Percentiles rank a stretch among this genome's conserved stretches.
These are phyloP conservation scores for Papiliotrema flavescens DNA, from an alignment of 1,284 basidiomycete species.

Conservation along the genomic window DNA sequence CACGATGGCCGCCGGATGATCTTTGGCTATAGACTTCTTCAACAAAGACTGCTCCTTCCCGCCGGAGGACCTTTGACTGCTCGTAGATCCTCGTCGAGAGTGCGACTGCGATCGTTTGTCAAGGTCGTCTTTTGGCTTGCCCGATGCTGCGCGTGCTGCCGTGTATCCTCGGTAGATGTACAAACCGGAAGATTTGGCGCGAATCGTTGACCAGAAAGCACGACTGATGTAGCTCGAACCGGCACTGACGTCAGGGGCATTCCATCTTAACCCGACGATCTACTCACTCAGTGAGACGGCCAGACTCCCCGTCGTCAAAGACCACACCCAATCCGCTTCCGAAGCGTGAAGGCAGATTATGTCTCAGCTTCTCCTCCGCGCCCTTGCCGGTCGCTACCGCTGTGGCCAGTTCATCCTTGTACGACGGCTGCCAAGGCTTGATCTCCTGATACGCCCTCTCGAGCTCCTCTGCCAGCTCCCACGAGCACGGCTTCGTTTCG, in stretches of 20 bases:
- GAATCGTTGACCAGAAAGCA: slow-evolving; percentile 44
- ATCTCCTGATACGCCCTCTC: slow-evolving; percentile 51
- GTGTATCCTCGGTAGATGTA: slow-evolving; percentile 52
- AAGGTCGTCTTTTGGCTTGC: slow-evolving; percentile 15
- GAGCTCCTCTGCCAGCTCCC: slow-evolving; percentile 53
- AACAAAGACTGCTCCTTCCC: slow-evolving; percentile 13
- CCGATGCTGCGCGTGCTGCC: slow-evolving; percentile 39
- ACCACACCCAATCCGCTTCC: slow-evolving; percentile 50
- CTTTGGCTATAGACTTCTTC: neutral
- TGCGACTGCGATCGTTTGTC: slow-evolving; percentile 8
- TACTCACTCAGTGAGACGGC: slow-evolving; percentile 50
- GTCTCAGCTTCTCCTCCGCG: slow-evolving; percentile 56
- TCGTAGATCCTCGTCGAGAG: slow-evolving; percentile 28
- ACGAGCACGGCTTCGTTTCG: slow-evolving; percentile 50
- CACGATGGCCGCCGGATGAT: neutral
- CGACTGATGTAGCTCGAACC: slow-evolving; percentile 45
- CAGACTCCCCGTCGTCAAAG: slow-evolving; percentile 52
- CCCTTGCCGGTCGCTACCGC: slow-evolving; percentile 51
- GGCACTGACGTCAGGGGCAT: slow-evolving; percentile 16
- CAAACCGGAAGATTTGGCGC: slow-evolving; percentile 45
- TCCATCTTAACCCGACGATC: neutral
- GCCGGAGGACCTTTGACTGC: slow-evolving; percentile 13
- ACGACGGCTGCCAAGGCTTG: slow-evolving; percentile 51
- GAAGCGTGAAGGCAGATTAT: slow-evolving; percentile 44
- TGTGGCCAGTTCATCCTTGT: slow-evolving; percentile 53